Percentiles rank a stretch among this genome's conserved stretches.
phyloP scores from a whole-genome alignment of 495 filamentous ascomycete species.

The Annulohypoxylon maeteangense region DNA sequence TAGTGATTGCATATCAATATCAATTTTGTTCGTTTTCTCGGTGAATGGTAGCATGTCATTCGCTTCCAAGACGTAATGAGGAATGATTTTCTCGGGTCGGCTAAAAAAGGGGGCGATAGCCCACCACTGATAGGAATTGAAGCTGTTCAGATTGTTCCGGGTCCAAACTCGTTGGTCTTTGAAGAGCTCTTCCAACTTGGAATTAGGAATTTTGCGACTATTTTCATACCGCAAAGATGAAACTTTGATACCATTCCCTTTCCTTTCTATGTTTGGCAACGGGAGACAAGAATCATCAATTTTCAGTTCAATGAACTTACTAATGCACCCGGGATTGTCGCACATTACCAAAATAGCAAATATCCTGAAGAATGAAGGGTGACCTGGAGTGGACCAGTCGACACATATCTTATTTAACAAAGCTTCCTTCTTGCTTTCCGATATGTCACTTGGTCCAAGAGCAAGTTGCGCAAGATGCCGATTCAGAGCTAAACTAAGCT shows the following conservation, averaged over 20 bases:
- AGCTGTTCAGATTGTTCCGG: neutral
- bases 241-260: neutral
- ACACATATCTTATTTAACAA: neutral
- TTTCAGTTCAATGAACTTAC: neutral
- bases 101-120: slow-evolving; percentile 20
- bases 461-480: neutral
- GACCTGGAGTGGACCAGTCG: neutral
- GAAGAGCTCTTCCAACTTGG: neutral
- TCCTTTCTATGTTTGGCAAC: slow-evolving; percentile 7
- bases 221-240: neutral
- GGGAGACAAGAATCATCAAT: slow-evolving; percentile 30
- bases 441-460: neutral
- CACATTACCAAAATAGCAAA: slow-evolving; percentile 23
- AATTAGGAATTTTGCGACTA: neutral
- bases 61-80: slow-evolving; percentile 21
- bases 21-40: neutral
- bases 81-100: neutral
- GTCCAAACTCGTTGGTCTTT: neutral
- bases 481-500: slow-evolving; percentile 10
- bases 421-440: neutral
- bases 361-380: slow-evolving; percentile 12
- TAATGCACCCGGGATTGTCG: neutral
- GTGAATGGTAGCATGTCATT: slow-evolving; percentile 15
- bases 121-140: slow-evolving; percentile 25
- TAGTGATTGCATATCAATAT: neutral